Evolutionary conservation across 331 rosid species (phyloP).

Genomic region (Quercus phellos): DNA sequence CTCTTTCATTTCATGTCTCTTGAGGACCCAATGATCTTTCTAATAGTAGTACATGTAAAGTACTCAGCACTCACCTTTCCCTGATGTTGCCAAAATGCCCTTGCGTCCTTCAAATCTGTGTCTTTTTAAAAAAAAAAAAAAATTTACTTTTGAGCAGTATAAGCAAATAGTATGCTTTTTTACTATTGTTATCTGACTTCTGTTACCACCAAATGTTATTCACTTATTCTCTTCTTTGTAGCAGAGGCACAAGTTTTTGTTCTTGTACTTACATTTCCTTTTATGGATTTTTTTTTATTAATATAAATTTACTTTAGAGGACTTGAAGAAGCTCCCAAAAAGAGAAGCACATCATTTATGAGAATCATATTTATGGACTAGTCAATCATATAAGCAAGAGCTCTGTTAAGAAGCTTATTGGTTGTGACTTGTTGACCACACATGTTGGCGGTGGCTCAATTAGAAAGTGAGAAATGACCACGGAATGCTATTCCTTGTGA

Average conservation of each 20-base stretch:
- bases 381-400: conserved; percentile 46
- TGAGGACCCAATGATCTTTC: conserved; percentile 21
- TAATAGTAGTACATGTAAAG: conserved; percentile 20
- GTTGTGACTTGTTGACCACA: conserved; percentile 39
- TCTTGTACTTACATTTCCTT: conserved; percentile 39
- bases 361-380: conserved; percentile 28
- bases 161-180: conserved; percentile 29
- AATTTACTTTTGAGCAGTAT: conserved; percentile 18
- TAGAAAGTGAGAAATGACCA: conserved; percentile 88
- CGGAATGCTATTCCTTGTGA: conserved; percentile 86
- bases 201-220: conserved; percentile 24
- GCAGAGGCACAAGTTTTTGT: conserved; percentile 26
- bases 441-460: conserved; percentile 41
- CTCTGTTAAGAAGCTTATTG: conserved; percentile 16
- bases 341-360: conserved; percentile 28
- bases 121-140: not conserved
- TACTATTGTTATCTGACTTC: conserved; percentile 27
- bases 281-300: conserved; percentile 26
- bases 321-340: conserved; percentile 36
- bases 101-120: conserved; percentile 18
- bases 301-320: conserved; percentile 33
- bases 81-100: conserved; percentile 41
- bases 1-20: conserved; percentile 31
- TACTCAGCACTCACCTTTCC: conserved; percentile 28
- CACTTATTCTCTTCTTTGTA: conserved; percentile 33